Base-by-base conservation (phyloP, 2,329 filamentous ascomycete genomes). In the Chrysoporthe puriensis region DNA sequence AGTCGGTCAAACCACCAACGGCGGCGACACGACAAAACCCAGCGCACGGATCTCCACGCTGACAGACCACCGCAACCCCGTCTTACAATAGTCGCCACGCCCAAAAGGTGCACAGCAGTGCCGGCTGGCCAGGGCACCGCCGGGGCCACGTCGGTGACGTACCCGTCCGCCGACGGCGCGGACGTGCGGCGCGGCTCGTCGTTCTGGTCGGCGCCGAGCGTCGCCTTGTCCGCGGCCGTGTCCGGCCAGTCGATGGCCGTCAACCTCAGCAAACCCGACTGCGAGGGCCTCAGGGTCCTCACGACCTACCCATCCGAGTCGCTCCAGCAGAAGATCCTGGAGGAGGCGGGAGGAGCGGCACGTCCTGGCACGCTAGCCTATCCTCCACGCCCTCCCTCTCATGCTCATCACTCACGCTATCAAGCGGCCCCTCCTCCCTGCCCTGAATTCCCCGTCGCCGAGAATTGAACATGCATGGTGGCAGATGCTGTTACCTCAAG, bases 201-300 rank as follows among this genome's bases (percentile, higher is more conserved):
- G 32, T 67, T 64, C 56, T 64, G 61, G 66, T 64, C 61, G n/a
- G 52, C 58, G 3, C 65, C 66, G 34, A 67, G 62, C n/a, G 18
- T 61, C 26, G 14, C 13, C 42, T 68, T 57, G 5, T 61, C 21
- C 21, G 21, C 21, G 1, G 21, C 21, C 21, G 21, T 1, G 21
- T 21, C 21, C 21, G 21, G 21, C 21, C 48, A 65, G n/a, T 61
- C 54, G 11, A 52, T 62, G 62, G 43, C 54, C 56, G 61, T 46
- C 42, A 63, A 65, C n/a, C 40, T 50, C 32, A 62, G 57, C 57
- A 9, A 50, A n/a, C 44, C 50, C 9, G 43, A n/a, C 11, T 18
- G 32, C n/a, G 34, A 43, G 5, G 26, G 48, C 36, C 48, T 57
- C 43, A 32, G 40, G 6, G 48, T 65, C 16, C 36, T 58, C 34